Evolutionary conservation across 192 early-diverging fungal species (phyloP), one percentile per base, ranked within the genome.

Genomic region (Gorgonomyces haynaldii): DNA sequence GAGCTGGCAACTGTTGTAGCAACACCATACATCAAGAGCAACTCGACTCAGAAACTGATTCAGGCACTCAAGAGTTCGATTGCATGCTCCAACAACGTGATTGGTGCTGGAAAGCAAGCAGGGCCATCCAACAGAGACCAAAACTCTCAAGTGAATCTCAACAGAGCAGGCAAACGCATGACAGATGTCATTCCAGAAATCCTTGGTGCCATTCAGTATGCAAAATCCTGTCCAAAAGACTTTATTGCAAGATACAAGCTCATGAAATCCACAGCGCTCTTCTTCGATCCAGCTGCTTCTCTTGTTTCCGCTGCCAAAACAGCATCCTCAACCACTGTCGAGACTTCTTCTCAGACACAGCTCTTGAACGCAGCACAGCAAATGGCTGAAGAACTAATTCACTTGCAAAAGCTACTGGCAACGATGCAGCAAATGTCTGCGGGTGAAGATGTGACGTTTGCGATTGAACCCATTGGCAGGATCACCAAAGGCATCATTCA

Each of bases 71-170:
- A 62, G 52, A 60, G 62, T 34, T 20, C 55, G 9, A 41, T 76
- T n/a, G 42, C 65, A 5, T 63, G 61, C 1, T 60, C 62, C 19
- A 76, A 76, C 48, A 58, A 72, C 28, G 54, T 78, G 32, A 62
- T 67, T 38, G 45, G 52, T 15, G 70, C 74, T 2, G 52, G 64
- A 19, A 43, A 58, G 20, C 45, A 41, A 24, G 42, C 60, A 8
- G 66, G 61, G 1, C 30, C 60, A 19, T 67, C 67, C 8, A 78
- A 74, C 49, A 52, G 70, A 8, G 70, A 78, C 45, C 76, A 70
- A 52, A 48, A 56, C 2, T 65, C 64, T 26, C 74, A 78, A 45
- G 25, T 74, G 16, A 48, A 68, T 23, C 52, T 78, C 0, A 78
- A 72, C 34, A 61, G 58, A 36, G 54, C 67, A 7, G 53, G 59